These are phyloP conservation scores for Trametes coccinea DNA, from an alignment of 768 basidiomycete genomes.

Conservation along the genomic window DNA sequence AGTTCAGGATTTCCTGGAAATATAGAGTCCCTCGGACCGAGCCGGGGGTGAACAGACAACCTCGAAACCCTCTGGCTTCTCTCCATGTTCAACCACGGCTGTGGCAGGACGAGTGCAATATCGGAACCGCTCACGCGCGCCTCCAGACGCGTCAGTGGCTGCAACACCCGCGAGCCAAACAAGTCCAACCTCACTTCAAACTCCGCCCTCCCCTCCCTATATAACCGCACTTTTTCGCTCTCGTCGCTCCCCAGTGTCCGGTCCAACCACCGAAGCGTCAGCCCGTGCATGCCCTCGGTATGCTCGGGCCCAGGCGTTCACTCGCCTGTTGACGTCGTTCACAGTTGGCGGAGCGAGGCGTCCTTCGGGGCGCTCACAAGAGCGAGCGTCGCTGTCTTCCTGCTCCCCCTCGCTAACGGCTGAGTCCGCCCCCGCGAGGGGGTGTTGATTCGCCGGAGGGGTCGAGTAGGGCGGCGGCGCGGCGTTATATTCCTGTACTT, in stretches of 20 bases:
- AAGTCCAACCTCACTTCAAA: constrained; percentile 20
- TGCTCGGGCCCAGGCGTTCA: constrained; percentile 44
- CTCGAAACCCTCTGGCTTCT: constrained; percentile 40
- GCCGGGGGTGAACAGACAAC: constrained; percentile 48
- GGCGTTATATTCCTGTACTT: constrained; percentile 85
- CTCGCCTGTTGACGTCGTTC: constrained; percentile 64
- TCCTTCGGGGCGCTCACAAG: constrained; percentile 53
- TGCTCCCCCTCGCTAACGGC: constrained; percentile 39
- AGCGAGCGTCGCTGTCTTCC: constrained; percentile 37
- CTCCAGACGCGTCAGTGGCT: constrained; percentile 31
- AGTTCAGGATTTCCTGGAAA: constrained; percentile 67
- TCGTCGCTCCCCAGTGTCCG: constrained; percentile 56
- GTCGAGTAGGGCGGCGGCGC: constrained; percentile 45
- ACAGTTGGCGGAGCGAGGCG: constrained; percentile 80
- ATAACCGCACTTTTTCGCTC: constrained; percentile 29
- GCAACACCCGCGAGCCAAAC: constrained; percentile 15
- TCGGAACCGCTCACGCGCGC: background rate
- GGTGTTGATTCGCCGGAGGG: constrained; percentile 58
- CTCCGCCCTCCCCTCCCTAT: constrained; percentile 25
- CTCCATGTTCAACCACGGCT: constrained; percentile 16
- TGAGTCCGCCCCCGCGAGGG: constrained; percentile 44
- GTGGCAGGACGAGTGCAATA: background rate
- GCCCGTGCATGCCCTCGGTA: constrained; percentile 40
- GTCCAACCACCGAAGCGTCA: constrained; percentile 67
- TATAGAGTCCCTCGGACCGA: constrained; percentile 57